A percentile compares a stretch with the other conserved stretches of the same genome.
Evolutionary conservation across 345 rosid genomes (phyloP).

Genomic region (Adansonia digitata): DNA sequence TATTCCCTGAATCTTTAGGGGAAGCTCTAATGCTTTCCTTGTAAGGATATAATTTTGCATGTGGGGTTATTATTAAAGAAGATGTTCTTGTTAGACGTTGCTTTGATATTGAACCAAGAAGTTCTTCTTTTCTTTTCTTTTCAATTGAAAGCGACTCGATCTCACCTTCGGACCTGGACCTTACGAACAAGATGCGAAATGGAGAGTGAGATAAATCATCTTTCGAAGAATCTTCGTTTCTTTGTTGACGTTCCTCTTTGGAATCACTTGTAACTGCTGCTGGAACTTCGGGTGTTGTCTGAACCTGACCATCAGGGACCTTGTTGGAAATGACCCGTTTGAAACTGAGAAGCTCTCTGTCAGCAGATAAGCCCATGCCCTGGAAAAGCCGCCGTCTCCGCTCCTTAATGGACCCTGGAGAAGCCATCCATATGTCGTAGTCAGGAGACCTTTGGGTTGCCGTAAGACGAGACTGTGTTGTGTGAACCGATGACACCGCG

Average conservation of each 20-base stretch:
- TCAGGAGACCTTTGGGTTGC: constrained; percentile 39
- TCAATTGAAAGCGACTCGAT: constrained; percentile 46
- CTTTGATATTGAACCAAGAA: constrained; percentile 55
- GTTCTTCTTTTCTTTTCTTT: constrained; percentile 53
- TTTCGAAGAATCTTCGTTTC: neutral
- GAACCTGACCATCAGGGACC: neutral
- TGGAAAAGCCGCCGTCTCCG: constrained; percentile 63
- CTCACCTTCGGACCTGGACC: constrained; percentile 66
- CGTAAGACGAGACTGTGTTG: constrained; percentile 20
- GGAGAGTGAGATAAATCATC: constrained; percentile 15
- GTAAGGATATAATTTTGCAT: constrained; percentile 30
- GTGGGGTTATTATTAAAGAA: constrained; percentile 39
- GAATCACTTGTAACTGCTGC: neutral
- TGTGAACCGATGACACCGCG: constrained; percentile 31
- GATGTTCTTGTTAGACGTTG: constrained; percentile 63
- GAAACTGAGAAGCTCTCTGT: constrained; percentile 37
- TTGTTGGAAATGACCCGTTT: constrained; percentile 12
- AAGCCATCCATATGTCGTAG: constrained; percentile 83
- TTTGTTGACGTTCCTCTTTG: neutral
- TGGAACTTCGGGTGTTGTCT: neutral
- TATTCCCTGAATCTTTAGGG: constrained; percentile 16
- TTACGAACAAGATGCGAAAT: too few relatives aligned
- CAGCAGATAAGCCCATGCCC: constrained; percentile 65
- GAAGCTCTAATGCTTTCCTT: constrained; percentile 37
- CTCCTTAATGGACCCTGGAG: constrained; percentile 74